Evolutionary conservation across 2,329 filamentous ascomycete species (phyloP).

Genomic region (Parascedosporium putredinis): DNA sequence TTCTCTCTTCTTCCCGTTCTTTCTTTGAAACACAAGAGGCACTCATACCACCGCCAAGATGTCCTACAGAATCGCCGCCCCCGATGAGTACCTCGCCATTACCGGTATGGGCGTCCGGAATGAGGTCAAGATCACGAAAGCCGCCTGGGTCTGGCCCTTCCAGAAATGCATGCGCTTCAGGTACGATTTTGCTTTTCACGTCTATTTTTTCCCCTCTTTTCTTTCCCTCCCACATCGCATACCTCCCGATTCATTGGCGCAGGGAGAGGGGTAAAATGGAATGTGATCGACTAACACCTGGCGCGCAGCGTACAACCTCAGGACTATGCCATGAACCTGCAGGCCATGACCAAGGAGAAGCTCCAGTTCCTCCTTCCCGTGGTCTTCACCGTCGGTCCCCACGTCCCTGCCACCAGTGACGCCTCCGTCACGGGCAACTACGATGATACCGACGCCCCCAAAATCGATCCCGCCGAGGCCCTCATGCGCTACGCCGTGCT

Average conservation of each 20-base stretch:
- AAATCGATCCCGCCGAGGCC: conserved; percentile 46
- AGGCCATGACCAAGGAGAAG: conserved; percentile 86
- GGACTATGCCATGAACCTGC: conserved; percentile 72
- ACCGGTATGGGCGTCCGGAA: conserved; percentile 67
- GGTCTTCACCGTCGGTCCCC: conserved; percentile 77
- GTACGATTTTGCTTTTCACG: conserved; percentile 6
- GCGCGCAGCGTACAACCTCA: conserved; percentile 62
- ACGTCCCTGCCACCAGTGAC: conserved; percentile 52
- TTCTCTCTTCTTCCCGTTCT: background rate
- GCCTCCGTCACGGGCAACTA: conserved; percentile 8
- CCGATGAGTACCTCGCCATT: conserved; percentile 79
- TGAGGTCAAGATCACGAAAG: conserved; percentile 64
- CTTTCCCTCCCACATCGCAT: background rate
- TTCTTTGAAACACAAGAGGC: background rate
- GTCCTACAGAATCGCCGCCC: conserved; percentile 58
- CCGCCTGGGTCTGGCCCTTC: conserved; percentile 60
- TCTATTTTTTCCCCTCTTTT: background rate
- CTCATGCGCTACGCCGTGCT: conserved; percentile 77
- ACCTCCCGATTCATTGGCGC: too few relatives aligned
- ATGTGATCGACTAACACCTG: too few relatives aligned
- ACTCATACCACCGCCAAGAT: conserved; percentile 26
- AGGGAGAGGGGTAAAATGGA: background rate
- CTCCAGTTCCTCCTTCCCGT: conserved; percentile 72
- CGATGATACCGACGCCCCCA: conserved; percentile 13
- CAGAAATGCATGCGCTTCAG: conserved; percentile 52